These are phyloP conservation scores for Larix kaempferi DNA, from an alignment of 75 land plant genomes.

Conservation along the genomic window DNA sequence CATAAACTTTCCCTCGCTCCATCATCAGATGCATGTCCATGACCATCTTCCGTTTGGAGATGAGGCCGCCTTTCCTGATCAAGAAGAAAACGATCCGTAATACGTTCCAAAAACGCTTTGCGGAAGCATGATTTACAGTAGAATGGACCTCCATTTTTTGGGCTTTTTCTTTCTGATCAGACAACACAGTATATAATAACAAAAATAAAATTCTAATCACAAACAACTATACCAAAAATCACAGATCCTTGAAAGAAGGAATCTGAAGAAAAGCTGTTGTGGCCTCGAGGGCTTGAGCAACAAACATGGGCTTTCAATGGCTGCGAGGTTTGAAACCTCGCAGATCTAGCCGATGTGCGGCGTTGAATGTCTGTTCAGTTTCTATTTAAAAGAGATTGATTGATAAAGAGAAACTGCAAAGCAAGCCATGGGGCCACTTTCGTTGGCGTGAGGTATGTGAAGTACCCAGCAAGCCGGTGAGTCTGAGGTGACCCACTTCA, in stretches of 20 bases:
- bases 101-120: constrained; percentile 36
- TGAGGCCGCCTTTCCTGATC: constrained; percentile 24
- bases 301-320: neutral
- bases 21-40: constrained; percentile 46
- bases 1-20: constrained; percentile 49
- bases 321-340: constrained; percentile 13
- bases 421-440: neutral
- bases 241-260: neutral
- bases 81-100: constrained; percentile 24
- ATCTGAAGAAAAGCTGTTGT: neutral
- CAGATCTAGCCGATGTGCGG: constrained; percentile 4
- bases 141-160: constrained; percentile 6
- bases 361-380: neutral
- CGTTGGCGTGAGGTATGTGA: neutral
- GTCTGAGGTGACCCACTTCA: neutral
- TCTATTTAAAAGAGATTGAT: neutral
- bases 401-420: neutral
- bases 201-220: neutral
- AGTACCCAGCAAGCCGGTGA: neutral
- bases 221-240: neutral
- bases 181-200: neutral
- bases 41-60: constrained; percentile 41
- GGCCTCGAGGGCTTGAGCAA: neutral
- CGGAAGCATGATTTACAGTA: constrained; percentile 4
- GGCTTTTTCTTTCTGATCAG: neutral